Percentiles rank a stretch among this genome's conserved stretches.
Evolutionary conservation across 208 protist species (phyloP).

Genomic region (Borovskyia barvae): DNA sequence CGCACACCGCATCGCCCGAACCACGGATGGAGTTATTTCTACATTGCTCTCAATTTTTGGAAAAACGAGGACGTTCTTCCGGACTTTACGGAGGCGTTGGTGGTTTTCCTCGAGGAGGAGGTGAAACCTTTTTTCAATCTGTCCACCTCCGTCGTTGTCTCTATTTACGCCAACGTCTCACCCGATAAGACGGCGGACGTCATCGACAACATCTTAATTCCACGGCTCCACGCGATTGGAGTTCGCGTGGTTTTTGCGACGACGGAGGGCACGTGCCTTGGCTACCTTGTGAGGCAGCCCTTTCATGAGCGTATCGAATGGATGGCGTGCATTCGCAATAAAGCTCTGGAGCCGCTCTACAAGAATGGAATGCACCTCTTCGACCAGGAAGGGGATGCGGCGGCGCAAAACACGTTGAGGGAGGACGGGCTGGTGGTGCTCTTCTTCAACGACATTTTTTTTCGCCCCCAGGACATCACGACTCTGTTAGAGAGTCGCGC

Average conservation of each 20-base stretch:
- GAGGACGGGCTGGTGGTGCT: conserved; percentile 59
- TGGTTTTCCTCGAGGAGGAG: conserved; percentile 70
- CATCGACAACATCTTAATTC: conserved; percentile 46
- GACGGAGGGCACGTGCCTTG: conserved; percentile 42
- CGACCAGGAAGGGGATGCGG: neutral
- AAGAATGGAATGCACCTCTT: conserved; percentile 53
- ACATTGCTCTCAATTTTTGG: conserved; percentile 73
- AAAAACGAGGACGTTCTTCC: conserved; percentile 62
- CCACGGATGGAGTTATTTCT: conserved; percentile 72
- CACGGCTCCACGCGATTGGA: conserved; percentile 41
- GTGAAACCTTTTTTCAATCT: conserved; percentile 50
- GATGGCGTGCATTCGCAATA: conserved; percentile 83
- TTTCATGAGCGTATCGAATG: conserved; percentile 75
- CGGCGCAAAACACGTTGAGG: neutral
- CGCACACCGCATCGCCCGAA: conserved; percentile 15
- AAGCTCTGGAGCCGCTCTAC: conserved; percentile 65
- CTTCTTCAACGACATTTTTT: conserved; percentile 84
- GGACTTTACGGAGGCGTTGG: conserved; percentile 58
- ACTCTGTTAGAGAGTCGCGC: conserved; percentile 50
- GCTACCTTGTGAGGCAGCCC: conserved; percentile 32
- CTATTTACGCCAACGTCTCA: conserved; percentile 66
- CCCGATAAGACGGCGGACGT: conserved; percentile 33
- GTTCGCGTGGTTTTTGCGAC: conserved; percentile 50
- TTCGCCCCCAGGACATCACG: conserved; percentile 60
- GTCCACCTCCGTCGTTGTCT: conserved; percentile 49